Percentiles rank a stretch among this genome's conserved stretches.
phyloP scores from a whole-genome alignment of 2,329 filamentous ascomycete species.

The Bipolaris sorokiniana region DNA sequence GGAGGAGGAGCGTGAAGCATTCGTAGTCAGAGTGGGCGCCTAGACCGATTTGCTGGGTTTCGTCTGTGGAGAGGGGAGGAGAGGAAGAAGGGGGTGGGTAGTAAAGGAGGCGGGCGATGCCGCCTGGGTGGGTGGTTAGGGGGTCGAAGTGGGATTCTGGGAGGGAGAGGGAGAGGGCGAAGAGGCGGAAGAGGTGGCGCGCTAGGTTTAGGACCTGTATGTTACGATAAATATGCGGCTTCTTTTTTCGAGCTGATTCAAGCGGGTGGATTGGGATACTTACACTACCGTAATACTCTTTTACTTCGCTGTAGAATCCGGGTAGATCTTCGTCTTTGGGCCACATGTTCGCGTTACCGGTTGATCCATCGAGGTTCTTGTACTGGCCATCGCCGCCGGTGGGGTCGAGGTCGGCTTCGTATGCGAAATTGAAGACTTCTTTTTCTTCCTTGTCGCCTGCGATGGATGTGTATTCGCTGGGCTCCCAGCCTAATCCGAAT shows the following conservation, averaged over 20 bases:
- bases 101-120: conserved; percentile 50
- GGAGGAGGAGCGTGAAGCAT: conserved; percentile 44
- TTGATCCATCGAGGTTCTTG: conserved; percentile 49
- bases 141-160: conserved; percentile 50
- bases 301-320: conserved; percentile 48
- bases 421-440: conserved; percentile 53
- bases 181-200: conserved; percentile 51
- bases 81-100: conserved; percentile 43
- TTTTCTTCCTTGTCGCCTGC: conserved; percentile 52
- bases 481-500: conserved; percentile 52
- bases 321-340: conserved; percentile 49
- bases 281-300: conserved; percentile 47
- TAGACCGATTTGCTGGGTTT: conserved; percentile 43
- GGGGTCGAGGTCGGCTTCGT: conserved; percentile 49
- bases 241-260: too few species aligned
- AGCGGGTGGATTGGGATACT: too few species aligned
- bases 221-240: too few species aligned
- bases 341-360: conserved; percentile 49
- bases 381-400: conserved; percentile 52
- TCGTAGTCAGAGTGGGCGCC: conserved; percentile 49
- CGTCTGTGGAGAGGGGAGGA: conserved; percentile 2
- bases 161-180: conserved; percentile 49
- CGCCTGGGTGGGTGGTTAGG: conserved; percentile 51
- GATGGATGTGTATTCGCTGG: conserved; percentile 50
- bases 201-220: conserved; percentile 46